These are phyloP conservation scores for Tolypocladium ophioglossoides DNA, from an alignment of 2,329 filamentous ascomycete genomes.

Conservation along the genomic window DNA sequence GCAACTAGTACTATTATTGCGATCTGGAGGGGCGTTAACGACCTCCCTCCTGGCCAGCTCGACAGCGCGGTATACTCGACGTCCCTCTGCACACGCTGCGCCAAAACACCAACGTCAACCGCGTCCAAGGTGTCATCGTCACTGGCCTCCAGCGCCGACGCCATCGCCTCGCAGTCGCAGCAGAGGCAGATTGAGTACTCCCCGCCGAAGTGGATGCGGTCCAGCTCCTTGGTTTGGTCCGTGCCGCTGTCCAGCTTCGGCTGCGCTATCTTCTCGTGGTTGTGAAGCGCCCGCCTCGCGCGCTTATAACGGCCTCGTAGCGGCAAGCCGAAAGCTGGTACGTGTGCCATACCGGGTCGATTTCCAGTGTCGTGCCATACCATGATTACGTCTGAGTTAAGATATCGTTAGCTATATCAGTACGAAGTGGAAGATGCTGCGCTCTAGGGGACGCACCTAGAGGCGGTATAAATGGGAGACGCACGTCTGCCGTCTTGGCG, in stretches of 20 bases:
- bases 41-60: not conserved
- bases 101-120: not conserved
- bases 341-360: not conserved
- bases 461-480: no score
- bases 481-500: no score
- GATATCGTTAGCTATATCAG: no score
- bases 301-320: not conserved
- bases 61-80: not conserved
- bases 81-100: not conserved
- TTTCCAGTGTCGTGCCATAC: no score
- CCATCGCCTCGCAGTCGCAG: slow-evolving; percentile 11
- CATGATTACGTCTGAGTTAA: no score
- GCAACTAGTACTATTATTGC: not conserved
- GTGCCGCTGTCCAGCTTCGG: slow-evolving; percentile 3
- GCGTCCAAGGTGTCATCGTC: slow-evolving; percentile 1
- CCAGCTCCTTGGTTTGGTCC: slow-evolving; percentile 8
- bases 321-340: not conserved
- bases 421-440: no score
- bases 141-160: slow-evolving; percentile 7
- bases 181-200: slow-evolving; percentile 9
- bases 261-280: slow-evolving; percentile 11
- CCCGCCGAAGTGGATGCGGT: slow-evolving; percentile 6
- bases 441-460: no score
- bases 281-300: not conserved
- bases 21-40: not conserved